Base-by-base conservation (phyloP, 1,139 yeast species). In the Hansenula sp. region DNA sequence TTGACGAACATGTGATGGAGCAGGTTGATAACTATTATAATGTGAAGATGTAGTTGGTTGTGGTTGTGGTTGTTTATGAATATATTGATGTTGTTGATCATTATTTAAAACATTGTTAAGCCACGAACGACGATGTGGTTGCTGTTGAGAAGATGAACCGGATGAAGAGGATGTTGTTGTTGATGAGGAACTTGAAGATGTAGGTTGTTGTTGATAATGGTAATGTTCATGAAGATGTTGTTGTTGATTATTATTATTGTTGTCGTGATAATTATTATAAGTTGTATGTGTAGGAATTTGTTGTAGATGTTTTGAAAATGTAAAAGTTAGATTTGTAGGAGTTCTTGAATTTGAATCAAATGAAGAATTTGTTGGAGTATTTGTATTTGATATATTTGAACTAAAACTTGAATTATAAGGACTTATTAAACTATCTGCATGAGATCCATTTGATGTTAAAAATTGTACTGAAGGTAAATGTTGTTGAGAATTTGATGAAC, bases 401-500 rank as follows among this genome's bases (percentile, higher is more conserved):
- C 40, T 22, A 32, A 46, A 51, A 10, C 45, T 44, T 7, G 55
- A 43, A 34, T 45, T 45, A 37, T 43, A 50, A 4, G 57, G 57
- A n/a, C 51, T 46, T 10, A 48, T 37, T 13, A 51, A 21, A 6
- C 40, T 32, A 28, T 45, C 52, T n/a, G 32, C 37, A 13, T 25
- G 21, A 13, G 29, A 26, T 2, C 26, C 25, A 29, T 24, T 36
- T 4, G 34, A 29, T 11, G 47, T 38, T 10, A 47, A 29, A 29
- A 44, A 44, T 17, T 48, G 51, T 26, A 44, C 40, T 2, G 47
- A 38, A 8, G 47, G 47, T 19, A 44, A 21, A 18, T 34, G 32
- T 24, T 24, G 26, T 24, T 24, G 26, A 10, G 13, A 24, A 11
- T 11, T 8, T 24, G 26, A 10, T 11, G 36, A 22, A 16, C 36